Percentiles rank a stretch among this genome's conserved stretches.
Conservation (phyloP, 1,284 basidiomycete genomes). For the Malassezia pachydermatis region DNA sequence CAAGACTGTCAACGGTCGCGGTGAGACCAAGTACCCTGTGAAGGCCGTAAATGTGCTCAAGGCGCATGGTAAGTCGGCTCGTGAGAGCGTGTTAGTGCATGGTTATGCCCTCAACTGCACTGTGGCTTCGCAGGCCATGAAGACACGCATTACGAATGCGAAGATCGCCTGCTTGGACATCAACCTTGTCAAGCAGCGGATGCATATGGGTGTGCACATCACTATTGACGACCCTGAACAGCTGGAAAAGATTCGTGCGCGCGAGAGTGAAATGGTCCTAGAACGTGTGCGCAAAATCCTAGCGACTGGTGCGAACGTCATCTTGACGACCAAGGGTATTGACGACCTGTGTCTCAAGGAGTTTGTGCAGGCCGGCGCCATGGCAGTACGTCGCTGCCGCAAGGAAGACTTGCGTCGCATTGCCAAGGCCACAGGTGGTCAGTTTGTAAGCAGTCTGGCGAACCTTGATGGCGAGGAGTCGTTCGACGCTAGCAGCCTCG, state of each 20-base stretch:
- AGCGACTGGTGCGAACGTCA: conserved; percentile 88
- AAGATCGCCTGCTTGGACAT: conserved; percentile 99
- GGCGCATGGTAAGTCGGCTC: conserved; percentile 89
- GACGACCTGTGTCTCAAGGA: conserved; percentile 97
- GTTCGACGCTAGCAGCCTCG: conserved; percentile 81
- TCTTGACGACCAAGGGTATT: conserved; percentile 96
- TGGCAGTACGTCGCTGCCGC: conserved; percentile 92
- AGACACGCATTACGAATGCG: conserved; percentile 78
- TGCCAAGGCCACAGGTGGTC: conserved; percentile 92
- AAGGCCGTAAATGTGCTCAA: conserved; percentile 99
- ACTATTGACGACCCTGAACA: conserved; percentile 94
- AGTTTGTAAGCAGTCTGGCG: conserved; percentile 80
- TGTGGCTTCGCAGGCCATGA: conserved; percentile 98
- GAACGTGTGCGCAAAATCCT: conserved; percentile 94
- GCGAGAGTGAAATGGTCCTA: conserved; percentile 90
- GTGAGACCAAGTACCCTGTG: conserved; percentile 97
- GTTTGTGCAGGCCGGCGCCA: conserved; percentile 96
- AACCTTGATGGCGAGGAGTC: conserved; percentile 98
- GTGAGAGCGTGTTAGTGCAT: conserved; percentile 87
- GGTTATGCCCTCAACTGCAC: conserved; percentile 99
- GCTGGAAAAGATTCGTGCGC: conserved; percentile 85
- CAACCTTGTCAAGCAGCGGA: conserved; percentile 89
- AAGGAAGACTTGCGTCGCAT: conserved; percentile 96
- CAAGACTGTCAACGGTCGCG: conserved; percentile 82
- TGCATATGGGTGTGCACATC: conserved; percentile 97